These are phyloP conservation scores for Trichaptum fuscoviolaceum DNA, from an alignment of 768 basidiomycete genomes.

Conservation along the genomic window DNA sequence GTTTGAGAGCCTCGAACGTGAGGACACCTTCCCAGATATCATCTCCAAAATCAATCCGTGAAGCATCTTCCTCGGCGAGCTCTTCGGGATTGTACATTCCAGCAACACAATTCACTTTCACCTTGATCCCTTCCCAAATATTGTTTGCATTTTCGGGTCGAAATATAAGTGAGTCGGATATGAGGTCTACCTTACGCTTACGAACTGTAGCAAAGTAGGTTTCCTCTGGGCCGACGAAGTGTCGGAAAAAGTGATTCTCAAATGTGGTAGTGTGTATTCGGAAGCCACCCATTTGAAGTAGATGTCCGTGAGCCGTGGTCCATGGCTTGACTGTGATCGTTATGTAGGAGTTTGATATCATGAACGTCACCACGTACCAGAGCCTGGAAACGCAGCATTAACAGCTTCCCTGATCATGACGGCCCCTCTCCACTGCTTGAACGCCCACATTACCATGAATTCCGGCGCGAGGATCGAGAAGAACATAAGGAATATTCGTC, in stretches of 20 bases:
- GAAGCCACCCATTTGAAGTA: slow-evolving; percentile 9
- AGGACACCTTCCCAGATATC: background rate
- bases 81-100: no score
- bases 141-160: no score
- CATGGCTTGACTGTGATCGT: background rate
- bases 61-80: no score
- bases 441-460: slow-evolving; percentile 24
- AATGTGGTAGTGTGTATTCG: background rate
- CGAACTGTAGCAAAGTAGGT: background rate
- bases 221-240: background rate
- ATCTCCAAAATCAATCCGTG: background rate
- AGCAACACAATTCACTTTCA: no score
- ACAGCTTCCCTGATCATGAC: slow-evolving; percentile 31
- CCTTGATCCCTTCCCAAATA: no score
- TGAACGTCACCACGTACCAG: background rate
- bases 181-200: no score
- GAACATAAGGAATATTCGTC: slow-evolving; percentile 17
- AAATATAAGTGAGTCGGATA: no score
- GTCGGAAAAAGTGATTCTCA: background rate
- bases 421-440: slow-evolving; percentile 13
- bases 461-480: slow-evolving; percentile 24
- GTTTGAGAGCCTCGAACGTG: background rate
- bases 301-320: slow-evolving; percentile 8
- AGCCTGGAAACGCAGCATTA: slow-evolving; percentile 41
- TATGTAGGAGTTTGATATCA: background rate